phyloP scores from a whole-genome alignment of 345 rosid genomes.

The Crucihimalaya himalaica region DNA sequence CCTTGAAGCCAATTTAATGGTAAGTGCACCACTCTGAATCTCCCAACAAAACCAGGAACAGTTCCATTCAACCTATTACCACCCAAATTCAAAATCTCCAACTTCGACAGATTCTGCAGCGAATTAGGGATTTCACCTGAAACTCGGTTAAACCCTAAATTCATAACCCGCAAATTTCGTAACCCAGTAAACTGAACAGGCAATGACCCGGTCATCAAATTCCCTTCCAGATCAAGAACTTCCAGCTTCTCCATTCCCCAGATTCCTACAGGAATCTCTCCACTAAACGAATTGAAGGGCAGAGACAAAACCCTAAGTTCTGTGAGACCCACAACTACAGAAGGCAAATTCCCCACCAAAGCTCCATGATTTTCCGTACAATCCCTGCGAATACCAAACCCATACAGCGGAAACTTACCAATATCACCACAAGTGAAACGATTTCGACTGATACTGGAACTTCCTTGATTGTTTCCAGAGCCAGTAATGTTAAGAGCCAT shows the following conservation, averaged over 20 bases:
- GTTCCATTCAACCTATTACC: constrained; percentile 75
- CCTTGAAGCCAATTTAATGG: constrained; percentile 62
- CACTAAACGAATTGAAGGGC: constrained; percentile 71
- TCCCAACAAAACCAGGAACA: constrained; percentile 68
- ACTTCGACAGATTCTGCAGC: constrained; percentile 38
- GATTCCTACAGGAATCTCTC: constrained; percentile 67
- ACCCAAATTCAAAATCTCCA: constrained; percentile 75
- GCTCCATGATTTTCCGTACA: constrained; percentile 55
- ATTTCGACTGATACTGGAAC: constrained; percentile 33
- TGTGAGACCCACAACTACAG: constrained; percentile 53
- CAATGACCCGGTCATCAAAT: constrained; percentile 51
- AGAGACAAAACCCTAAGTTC: constrained; percentile 75
- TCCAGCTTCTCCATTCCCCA: constrained; percentile 82
- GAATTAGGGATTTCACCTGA: constrained; percentile 64
- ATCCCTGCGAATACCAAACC: constrained; percentile 66
- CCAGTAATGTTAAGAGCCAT: constrained; percentile 76
- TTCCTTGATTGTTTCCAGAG: constrained; percentile 51
- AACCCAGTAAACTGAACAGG: constrained; percentile 56
- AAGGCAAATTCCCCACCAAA: constrained; percentile 59
- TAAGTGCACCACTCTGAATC: constrained; percentile 64
- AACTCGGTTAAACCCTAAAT: constrained; percentile 75
- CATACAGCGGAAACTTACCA: constrained; percentile 66
- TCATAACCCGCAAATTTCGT: constrained; percentile 62
- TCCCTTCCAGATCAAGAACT: constrained; percentile 90
- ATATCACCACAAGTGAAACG: constrained; percentile 57